Evolutionary conservation across 2,329 filamentous ascomycete species (phyloP).

Genomic region (Calonectria ilicicola): DNA sequence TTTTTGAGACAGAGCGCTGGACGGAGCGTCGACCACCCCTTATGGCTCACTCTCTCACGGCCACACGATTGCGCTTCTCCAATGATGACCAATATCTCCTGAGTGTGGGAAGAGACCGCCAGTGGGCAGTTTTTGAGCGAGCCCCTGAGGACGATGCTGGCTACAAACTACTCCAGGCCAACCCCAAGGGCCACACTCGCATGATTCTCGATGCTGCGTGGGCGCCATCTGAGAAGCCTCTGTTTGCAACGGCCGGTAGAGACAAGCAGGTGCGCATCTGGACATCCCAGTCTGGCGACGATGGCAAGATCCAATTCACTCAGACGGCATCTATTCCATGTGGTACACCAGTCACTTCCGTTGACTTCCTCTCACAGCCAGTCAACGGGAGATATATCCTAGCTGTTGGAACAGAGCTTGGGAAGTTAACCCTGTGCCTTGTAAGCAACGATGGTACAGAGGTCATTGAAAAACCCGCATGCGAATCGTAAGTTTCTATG

Average conservation of each 20-base stretch:
- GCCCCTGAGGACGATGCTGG: constrained; percentile 48
- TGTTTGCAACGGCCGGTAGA: constrained; percentile 89
- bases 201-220: constrained; percentile 95
- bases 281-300: constrained; percentile 53
- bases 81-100: constrained; percentile 79
- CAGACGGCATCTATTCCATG: constrained; percentile 66
- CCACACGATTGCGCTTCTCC: constrained; percentile 86
- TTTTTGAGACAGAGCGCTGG: constrained; percentile 91
- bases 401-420: constrained; percentile 69
- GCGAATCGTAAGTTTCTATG: constrained; percentile 52
- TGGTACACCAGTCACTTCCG: constrained; percentile 74
- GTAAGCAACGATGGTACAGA: constrained; percentile 56
- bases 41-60: constrained; percentile 87
- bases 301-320: constrained; percentile 55
- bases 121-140: constrained; percentile 86
- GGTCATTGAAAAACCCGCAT: constrained; percentile 49
- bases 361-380: constrained; percentile 69
- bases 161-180: constrained; percentile 72
- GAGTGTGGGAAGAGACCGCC: constrained; percentile 90
- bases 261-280: constrained; percentile 88
- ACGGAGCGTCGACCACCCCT: constrained; percentile 87
- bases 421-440: constrained; percentile 57
- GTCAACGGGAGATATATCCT: constrained; percentile 54
- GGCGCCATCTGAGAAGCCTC: constrained; percentile 68
- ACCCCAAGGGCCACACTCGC: constrained; percentile 87